Evolutionary conservation across 768 basidiomycete genomes (phyloP), one percentile per base, ranked within the genome.

Genomic region (Cantharellus anzutake): DNA sequence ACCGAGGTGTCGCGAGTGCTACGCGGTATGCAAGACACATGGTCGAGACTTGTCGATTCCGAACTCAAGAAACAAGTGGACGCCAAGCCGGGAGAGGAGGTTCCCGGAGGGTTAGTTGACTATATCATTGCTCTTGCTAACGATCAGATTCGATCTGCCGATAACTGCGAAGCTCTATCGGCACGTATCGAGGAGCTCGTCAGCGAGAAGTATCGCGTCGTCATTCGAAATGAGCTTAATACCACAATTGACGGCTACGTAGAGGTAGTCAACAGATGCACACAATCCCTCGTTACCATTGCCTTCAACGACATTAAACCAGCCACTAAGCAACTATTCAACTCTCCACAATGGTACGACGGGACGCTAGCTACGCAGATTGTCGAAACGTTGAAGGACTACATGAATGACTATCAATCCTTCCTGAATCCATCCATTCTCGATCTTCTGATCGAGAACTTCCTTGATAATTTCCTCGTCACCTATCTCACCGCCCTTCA

Each of bases 191-290:
- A 98, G 71, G 81, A 86, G 1, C 79, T 97, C 55, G 93, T 98
- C 3, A 90, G 86, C 4, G 84, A 86, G 67, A 98, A 97, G 72
- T 98, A 98, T 70, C 76, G 84, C 51, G 76, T 73, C 11, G 75
- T 79, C 3, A 94, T 98, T 66, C 82, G 79, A 64, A 89, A 91
- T 66, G 79, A 82, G 51, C 74, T 98, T 57, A 97, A 96, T 73
- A 86, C 94, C 63, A 92, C 93, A 41, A 97, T 98, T 64, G 94
- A 99, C 68, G 96, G 96, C 2, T 98, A 93, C 70, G 79, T 98
- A 63, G 96, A 99, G 70, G 90, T 98, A 42, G 93, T 93, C 58
- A 98, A 98, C 75, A 89, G 88, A 69, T 98, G 93, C 74, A 91
- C 86, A 29, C 87, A 94, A 66, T 85, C 86, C 0, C 79, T 99